Evolutionary conservation across 208 protist species (phyloP), one percentile per base, ranked within the genome.

Genomic region (Leishmania braziliensis): DNA sequence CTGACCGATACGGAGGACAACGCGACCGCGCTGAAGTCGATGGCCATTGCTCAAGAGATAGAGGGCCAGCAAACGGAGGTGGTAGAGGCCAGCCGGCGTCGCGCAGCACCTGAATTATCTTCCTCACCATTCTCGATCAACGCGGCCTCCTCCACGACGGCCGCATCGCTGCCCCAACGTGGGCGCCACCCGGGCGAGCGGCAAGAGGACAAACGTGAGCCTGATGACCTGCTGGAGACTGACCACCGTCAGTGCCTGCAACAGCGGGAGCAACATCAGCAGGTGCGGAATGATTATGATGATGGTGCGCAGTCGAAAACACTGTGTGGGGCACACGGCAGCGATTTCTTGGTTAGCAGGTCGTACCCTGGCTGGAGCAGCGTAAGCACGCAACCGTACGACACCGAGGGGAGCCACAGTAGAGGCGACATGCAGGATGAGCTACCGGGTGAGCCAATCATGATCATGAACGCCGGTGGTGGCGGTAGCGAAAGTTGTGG

Each of bases 211-310:
- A 14, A 75, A 29, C 62, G 16, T 12, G 62, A 33, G 62, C 12
- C 29, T 6, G 50, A 75, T 33, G 70, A 33, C 26, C 26, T 75
- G 46, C 70, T 39, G 48, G n/a, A 43, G 70, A 60, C 70, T n/a
- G 33, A 58, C 70, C 46, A 71, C 66, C 36, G n/a, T 36, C 70
- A 75, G 70, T n/a, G n/a, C 43, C 23, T 60, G 70, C 70, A 68
- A 9, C 62, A 43, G 29, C 16, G 29, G 62, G 29, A 68, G 29
- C 29, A 16, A 29, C 4, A 8, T 14, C 26, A 68, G 62, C 53
- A 56, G 14, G 5, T 56, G 53, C 10, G 18, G 53, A 20, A 20
- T 48, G 50, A 51, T 10, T 18, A 58, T 54, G 50, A 51, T 10
- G 48, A 58, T 54, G 48, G 8, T 33, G 48, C 23, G 50, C 70